Conservation (phyloP, 176 grass and related monocot species). For the Eremochloa ophiuroides region DNA sequence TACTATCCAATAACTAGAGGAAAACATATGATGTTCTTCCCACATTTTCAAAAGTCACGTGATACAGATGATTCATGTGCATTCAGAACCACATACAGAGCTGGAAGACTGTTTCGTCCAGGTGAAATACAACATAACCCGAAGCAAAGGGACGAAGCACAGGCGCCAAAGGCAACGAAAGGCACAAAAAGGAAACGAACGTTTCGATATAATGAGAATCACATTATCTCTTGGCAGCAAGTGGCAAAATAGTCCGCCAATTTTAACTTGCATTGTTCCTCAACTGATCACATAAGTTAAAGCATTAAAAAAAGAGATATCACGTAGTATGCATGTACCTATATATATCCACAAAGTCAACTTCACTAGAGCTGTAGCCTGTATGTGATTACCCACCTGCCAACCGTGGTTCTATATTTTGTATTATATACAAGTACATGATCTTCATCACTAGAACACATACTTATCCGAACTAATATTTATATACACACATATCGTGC, state of each 20-base stretch:
- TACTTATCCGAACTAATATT: not conserved
- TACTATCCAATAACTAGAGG: too few species aligned
- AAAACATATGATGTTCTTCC: too few species aligned
- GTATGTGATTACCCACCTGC: not conserved
- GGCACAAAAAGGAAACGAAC: not conserved
- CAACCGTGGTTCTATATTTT: not conserved
- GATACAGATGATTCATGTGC: too few species aligned
- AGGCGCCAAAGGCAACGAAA: not conserved
- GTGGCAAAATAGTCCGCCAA: not conserved
- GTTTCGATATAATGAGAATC: not conserved
- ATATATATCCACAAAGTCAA: not conserved
- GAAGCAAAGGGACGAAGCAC: too few species aligned
- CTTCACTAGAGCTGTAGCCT: not conserved
- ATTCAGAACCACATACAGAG: too few species aligned
- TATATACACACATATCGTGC: not conserved
- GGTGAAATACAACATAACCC: too few species aligned
- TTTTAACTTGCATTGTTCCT: not conserved
- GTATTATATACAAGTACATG: not conserved
- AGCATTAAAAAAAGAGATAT: not conserved
- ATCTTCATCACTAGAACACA: not conserved
- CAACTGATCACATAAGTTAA: not conserved
- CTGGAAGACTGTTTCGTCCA: not conserved
- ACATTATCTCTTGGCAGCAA: too few species aligned
- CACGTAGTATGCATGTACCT: not conserved
- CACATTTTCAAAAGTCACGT: too few species aligned